These are phyloP conservation scores for Mimosa bimucronata DNA, from an alignment of 306 rosid genomes.

Conservation along the genomic window DNA sequence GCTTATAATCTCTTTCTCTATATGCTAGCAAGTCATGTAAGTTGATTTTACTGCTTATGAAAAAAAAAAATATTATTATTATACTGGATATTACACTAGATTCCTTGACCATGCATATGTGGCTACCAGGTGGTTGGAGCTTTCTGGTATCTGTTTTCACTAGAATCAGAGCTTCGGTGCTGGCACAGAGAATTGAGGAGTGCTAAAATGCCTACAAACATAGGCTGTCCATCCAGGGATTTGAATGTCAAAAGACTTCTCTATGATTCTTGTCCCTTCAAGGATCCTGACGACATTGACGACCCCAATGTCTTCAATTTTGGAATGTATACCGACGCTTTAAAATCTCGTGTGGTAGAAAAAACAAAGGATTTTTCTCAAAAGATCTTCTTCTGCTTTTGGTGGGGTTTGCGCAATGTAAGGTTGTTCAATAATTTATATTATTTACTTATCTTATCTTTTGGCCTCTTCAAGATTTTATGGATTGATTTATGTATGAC, in stretches of 20 bases:
- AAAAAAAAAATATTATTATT: background rate
- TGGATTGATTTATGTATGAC: background rate
- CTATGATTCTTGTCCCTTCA: constrained; percentile 42
- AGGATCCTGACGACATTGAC: constrained; percentile 42
- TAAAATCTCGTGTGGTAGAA: constrained; percentile 50
- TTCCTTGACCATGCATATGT: constrained; percentile 28
- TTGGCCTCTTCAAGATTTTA: background rate
- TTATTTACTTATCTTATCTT: background rate
- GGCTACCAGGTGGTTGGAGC: constrained; percentile 74
- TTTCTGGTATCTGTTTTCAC: constrained; percentile 71
- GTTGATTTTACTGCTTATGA: constrained; percentile 32
- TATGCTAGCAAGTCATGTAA: constrained; percentile 92
- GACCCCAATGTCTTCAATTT: constrained; percentile 43
- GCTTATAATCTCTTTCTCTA: constrained; percentile 79
- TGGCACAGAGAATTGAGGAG: constrained; percentile 43
- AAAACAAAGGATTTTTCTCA: constrained; percentile 44
- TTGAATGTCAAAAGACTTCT: rapidly evolving
- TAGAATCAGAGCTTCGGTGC: constrained; percentile 65
- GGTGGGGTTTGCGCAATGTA: constrained; percentile 92
- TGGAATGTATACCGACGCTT: constrained; percentile 76
- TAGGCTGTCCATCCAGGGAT: constrained; percentile 34
- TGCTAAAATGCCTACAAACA: background rate
- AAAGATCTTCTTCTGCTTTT: constrained; percentile 82
- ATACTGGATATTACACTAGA: background rate
- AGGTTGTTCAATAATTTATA: constrained; percentile 52